Base-by-base conservation (phyloP, 2,329 filamentous ascomycete species). In the Curvularia sp. region DNA sequence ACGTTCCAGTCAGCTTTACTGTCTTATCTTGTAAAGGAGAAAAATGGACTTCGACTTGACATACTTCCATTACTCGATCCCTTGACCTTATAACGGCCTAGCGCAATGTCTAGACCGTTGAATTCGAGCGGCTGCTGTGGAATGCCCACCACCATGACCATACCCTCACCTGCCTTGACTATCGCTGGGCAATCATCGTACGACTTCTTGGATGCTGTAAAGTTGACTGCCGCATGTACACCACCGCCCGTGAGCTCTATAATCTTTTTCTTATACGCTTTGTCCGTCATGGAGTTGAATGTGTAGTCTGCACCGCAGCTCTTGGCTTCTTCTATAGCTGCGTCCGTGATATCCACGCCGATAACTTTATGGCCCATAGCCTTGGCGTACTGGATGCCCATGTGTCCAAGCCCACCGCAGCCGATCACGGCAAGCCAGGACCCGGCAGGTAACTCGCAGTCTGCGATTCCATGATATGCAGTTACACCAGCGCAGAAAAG, bases 1-100 rank as follows among this genome's bases (percentile, higher is more conserved):
- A 79, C 25, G 69, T 74, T 77, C 63, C 28, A 80, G 65, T 60
- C 72, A 81, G n/a, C 80, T 80, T 38, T 38, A 18, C 15, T 4
- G 1, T 19, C 1, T 8, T 3, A 3, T n/a, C 10, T 42, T 12
- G 8, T 5, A 25, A 13, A 25, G 23, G n/a, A 15, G 27, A n/a
- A 27, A 43, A 9, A 4, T n/a, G 30, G 13, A 13, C 4, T 2
- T 7, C 12, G 25, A 3, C 15, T 39, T 5, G 19, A 70, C 71
- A 68, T 60, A 74, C 70, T 74, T 49, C 73, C 72, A 45, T 76
- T 76, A 53, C 70, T 76, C 38, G 68, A 65, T 1, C 73, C 73
- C 55, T 70, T 73, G 15, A 75, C 54, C 12, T 60, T 56, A 41
- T 66, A 76, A 23, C 63, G 48, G 1, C 67, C 66, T 18, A 74